Evolutionary conservation across 2,329 filamentous ascomycete genomes (phyloP), one percentile per base, ranked within the genome.

Genomic region (Apiospora phragmitis): DNA sequence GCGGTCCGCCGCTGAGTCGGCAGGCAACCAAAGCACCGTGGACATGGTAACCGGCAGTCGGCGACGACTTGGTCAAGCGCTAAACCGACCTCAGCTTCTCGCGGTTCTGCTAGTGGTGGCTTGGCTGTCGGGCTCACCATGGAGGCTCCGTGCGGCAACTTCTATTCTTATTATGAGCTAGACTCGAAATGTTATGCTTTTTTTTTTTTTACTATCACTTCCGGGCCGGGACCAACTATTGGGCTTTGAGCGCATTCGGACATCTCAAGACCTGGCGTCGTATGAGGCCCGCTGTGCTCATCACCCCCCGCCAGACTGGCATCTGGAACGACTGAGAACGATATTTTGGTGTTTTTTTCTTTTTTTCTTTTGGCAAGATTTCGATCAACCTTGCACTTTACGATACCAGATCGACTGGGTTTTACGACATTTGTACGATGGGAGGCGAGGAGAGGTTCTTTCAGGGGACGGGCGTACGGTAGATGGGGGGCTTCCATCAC

Each of bases 111-210:
- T 35, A n/a, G 29, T 59, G 49, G 49, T 29, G 16, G 51, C n/a
- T 9, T 12, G 29, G 18, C 29, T 59, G 29, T n/a, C 55, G 32
- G 43, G 32, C 18, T 38, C 55, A 38, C 32, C 55, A 62, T 38
- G 8, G 29, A 62, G 21, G 32, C 55, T 38, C 29, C 16, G 55
- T 62, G 55, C 55, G 32, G 29, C 55, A 62, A 62, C 55, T 62
- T 62, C 55, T 62, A 62, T 62, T 62, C 55, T 62, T 62, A 62
- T 62, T 29, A 62, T 62, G 55, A 62, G 55, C 55, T 62, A 62
- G 55, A 62, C 55, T 62, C 55, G 55, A 38, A 62, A 62, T 38
- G 55, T 62, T 62, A 62, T 62, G 32, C 55, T 62, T 62, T 62
- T 62, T 62, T 62, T 32, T 62, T 62, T 62, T 62, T 62, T 62